phyloP scores from a whole-genome alignment of 257 asterid species.

The Solanum appendiculatum region DNA sequence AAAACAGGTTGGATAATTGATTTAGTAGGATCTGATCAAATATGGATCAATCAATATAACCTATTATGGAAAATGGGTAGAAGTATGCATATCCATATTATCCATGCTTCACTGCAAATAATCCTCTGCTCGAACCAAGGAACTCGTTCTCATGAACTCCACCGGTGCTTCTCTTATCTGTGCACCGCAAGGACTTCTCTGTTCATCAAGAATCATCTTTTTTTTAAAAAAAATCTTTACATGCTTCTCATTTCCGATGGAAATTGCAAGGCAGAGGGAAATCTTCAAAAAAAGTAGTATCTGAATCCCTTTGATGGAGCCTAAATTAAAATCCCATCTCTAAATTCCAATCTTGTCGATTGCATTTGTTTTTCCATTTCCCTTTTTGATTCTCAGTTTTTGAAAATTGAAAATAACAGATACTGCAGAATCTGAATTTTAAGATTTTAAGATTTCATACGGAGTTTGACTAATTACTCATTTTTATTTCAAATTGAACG shows the following conservation, averaged over 20 bases:
- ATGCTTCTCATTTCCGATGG: neutral
- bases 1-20: neutral
- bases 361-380: neutral
- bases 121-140: neutral
- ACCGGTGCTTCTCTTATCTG: neutral
- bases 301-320: neutral
- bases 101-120: neutral
- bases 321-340: neutral
- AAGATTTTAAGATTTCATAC: neutral
- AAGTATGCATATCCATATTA: neutral
- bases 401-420: neutral
- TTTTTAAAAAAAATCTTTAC: neutral
- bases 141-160: neutral
- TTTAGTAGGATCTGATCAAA: neutral
- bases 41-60: neutral
- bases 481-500: neutral
- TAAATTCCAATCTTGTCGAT: neutral
- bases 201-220: neutral
- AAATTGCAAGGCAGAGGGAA: neutral
- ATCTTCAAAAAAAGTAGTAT: neutral
- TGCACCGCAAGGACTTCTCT: neutral
- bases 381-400: neutral
- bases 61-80: neutral
- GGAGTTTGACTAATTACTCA: neutral
- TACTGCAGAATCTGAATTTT: neutral